These are phyloP conservation scores for Sugiyamaella americana DNA, from an alignment of 805 yeast genomes.

Conservation along the genomic window DNA sequence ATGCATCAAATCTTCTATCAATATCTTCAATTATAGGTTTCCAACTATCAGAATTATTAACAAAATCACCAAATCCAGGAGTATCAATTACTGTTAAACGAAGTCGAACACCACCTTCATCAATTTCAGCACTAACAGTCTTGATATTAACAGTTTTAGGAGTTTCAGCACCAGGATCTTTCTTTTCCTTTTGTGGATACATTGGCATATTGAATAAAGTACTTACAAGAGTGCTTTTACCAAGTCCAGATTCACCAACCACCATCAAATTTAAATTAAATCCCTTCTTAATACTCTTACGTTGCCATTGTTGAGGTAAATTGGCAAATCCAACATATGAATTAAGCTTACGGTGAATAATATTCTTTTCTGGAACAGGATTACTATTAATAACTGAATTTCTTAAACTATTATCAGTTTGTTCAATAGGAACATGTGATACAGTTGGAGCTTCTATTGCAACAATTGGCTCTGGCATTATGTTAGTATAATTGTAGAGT, in stretches of 20 bases:
- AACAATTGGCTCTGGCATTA: neutral
- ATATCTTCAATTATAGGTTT: slow-evolving; percentile 87
- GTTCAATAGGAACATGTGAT: slow-evolving; percentile 3
- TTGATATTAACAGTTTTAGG: slow-evolving; percentile 50
- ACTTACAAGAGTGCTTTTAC: slow-evolving; percentile 86
- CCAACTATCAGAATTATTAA: slow-evolving; percentile 78
- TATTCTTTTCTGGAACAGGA: slow-evolving; percentile 18
- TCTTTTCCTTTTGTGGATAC: slow-evolving; percentile 36
- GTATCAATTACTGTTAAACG: slow-evolving; percentile 80
- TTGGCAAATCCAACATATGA: slow-evolving; percentile 97
- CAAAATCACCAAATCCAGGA: slow-evolving; percentile 89
- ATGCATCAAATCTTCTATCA: slow-evolving; percentile 77
- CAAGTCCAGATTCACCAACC: slow-evolving; percentile 80
- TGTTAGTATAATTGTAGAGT: slow-evolving; percentile 1
- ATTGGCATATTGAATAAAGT: slow-evolving; percentile 74
- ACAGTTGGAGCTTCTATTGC: slow-evolving; percentile 1
- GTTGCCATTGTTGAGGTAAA: slow-evolving; percentile 97
- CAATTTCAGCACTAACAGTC: slow-evolving; percentile 64
- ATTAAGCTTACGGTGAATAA: slow-evolving; percentile 55
- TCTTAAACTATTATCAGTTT: slow-evolving; percentile 14
- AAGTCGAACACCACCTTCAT: slow-evolving; percentile 88
- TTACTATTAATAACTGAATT: slow-evolving; percentile 15
- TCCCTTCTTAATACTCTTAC: slow-evolving; percentile 84
- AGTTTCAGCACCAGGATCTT: slow-evolving; percentile 40
- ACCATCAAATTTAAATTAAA: slow-evolving; percentile 83